Base-by-base conservation (phyloP, 2,329 filamentous ascomycete genomes). In the Chaetomiaceae sp. region DNA sequence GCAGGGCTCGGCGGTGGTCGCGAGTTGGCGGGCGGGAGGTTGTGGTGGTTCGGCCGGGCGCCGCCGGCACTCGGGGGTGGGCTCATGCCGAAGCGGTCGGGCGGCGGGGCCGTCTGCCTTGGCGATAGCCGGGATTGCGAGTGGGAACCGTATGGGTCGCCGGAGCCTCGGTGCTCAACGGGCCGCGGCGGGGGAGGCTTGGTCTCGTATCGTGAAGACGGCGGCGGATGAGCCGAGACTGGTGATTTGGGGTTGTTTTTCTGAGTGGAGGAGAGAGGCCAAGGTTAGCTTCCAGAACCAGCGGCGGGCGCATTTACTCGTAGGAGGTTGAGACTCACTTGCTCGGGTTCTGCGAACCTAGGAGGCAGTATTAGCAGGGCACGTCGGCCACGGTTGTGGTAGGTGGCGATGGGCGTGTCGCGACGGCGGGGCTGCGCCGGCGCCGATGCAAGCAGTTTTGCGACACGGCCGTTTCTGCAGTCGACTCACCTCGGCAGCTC, bases 401-500 rank as follows among this genome's bases (percentile, higher is more conserved):
- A 17, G 19, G 25, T 34, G 47, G 43, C 44, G 37, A 40, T 15
- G 40, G 27, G 44, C 25, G 46, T 37, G 15, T 43, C 42, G 40
- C 45, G 51, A 53, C 52, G 48, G 57, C 50, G 53, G 57, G 55
- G 53, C 47, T 57, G 25, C 42, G 53, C 51, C n/a, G 17, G 36
- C 25, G 33, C 6, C 22, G n/a, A 37, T 15, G 20, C 11, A 33
- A 51, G 33, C 47, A 43, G n/a, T 37, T 50, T 36, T 43, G 48
- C 49, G 48, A 46, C 38, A 23, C 14, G 27, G 5, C 48, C 34
- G 33, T 17, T 25, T 44, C 19, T n/a, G 3, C 25, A 29, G n/a
- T n/a, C 23, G 17, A 72, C 86, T 75, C 79, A 94, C 88, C 90
- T 90, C 68, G 92, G 92, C 60, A 99, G 83, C 68, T 91, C 89